Evolutionary conservation across 2,329 filamentous ascomycete species (phyloP), one percentile per base, ranked within the genome.

Genomic region (Coleophoma crateriformis): DNA sequence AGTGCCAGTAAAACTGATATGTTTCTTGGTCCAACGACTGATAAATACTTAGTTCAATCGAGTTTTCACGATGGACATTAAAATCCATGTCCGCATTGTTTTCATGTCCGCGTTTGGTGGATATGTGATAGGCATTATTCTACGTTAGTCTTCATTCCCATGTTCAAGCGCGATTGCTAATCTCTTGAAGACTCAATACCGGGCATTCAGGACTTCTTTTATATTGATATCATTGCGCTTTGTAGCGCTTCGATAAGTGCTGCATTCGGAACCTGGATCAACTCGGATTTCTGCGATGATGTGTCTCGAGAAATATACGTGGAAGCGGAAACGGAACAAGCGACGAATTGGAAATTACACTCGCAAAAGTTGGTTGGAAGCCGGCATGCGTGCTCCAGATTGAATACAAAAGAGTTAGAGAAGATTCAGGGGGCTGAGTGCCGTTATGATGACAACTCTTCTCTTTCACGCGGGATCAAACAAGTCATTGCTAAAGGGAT

Each of bases 1-100:
- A 17, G 39, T 44, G 41, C 5, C 10, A 33, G 8, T 14, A 7
- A 2, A 32, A 7, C 7, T 7, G 15, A 32, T 51, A 44, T 17
- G 39, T 12, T 2, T 17, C 19, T 12, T 35, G 4, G 3, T 32
- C n/a, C 3, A 11, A 32, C 11, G 2, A 15, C n/a, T 12, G 17
- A 14, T 14, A 44, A n/a, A 12, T 10, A 37, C n/a, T 8, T 50
- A 56, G 60, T 68, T 69, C 60, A 70, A 70, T 53, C 63, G 68
- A 7, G 68, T 68, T 51, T 70, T 70, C 56, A 69, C 68, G 13
- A 68, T 60, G 2, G 64, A 67, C 47, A 58, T 67, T 35, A 55
- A 53, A 39, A 57, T 59, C 4, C 67, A 70, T 46, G 61, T 68
- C 42, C 58, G 56, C 19, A 64, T 64, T 7, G 65, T 70, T 44